phyloP scores from a whole-genome alignment of 2,329 filamentous ascomycete species.

The Colletotrichum karsti region DNA sequence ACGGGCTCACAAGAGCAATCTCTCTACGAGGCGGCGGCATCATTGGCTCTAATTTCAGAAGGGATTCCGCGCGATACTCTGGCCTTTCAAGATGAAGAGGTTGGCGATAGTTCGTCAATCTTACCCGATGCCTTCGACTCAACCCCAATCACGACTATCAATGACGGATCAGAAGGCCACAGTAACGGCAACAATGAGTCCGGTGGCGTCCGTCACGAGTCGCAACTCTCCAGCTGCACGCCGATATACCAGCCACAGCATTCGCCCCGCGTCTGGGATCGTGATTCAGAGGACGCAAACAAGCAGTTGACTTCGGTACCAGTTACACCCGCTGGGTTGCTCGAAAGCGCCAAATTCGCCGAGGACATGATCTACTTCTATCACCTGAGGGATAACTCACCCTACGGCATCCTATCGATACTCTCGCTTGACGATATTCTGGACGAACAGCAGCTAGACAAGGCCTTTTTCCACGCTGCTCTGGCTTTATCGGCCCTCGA shows the following conservation, averaged over 20 bases:
- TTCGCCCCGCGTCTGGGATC: neutral
- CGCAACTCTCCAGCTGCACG: neutral
- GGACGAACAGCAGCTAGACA: neutral
- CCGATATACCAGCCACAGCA: neutral
- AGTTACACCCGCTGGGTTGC: neutral
- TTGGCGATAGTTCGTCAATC: neutral
- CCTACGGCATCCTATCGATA: constrained; percentile 6
- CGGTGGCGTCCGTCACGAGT: no score
- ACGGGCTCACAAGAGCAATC: neutral
- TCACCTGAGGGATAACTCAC: neutral
- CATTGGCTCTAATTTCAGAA: constrained; percentile 2
- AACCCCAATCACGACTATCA: neutral
- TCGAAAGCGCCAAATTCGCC: constrained; percentile 12
- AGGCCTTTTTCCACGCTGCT: constrained; percentile 5
- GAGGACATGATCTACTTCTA: constrained; percentile 15
- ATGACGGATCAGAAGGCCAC: neutral
- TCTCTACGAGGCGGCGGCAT: constrained; percentile 1
- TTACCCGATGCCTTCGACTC: neutral
- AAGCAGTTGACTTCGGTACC: neutral
- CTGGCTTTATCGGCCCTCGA: constrained; percentile 7
- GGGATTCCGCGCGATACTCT: neutral
- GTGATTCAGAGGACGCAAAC: neutral
- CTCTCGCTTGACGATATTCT: neutral
- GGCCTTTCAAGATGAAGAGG: accelerated
- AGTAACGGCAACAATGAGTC: no score